These are phyloP conservation scores for Penicillium fimorum DNA, from an alignment of 495 filamentous ascomycete genomes.

Conservation along the genomic window DNA sequence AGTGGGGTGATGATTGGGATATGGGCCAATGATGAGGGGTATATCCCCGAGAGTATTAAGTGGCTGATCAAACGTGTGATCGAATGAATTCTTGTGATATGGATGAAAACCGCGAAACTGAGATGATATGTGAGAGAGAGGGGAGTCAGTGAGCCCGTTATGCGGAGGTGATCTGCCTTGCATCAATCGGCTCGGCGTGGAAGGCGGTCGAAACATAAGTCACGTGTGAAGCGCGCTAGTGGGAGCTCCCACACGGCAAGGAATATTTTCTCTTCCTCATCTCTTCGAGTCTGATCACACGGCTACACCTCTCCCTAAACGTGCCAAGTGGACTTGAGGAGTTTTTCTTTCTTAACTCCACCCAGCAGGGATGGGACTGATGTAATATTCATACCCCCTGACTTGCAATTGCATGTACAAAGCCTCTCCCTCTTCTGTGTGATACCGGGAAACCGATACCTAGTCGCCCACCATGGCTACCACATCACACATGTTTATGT, in stretches of 20 bases:
- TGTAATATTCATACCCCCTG: slow-evolving; percentile 30
- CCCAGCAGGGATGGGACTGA: slow-evolving; percentile 44
- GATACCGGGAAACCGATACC: slow-evolving; percentile 20
- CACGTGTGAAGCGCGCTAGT: slow-evolving; percentile 2
- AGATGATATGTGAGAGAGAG: slow-evolving; percentile 7
- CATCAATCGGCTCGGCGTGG: slow-evolving; percentile 1
- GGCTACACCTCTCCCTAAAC: slow-evolving; percentile 1
- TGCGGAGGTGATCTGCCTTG: slow-evolving; percentile 8
- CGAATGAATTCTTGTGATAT: no score
- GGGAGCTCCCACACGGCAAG: slow-evolving; percentile 9
- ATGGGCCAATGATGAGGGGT: background rate
- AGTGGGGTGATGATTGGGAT: slow-evolving; percentile 21
- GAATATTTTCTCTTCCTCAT: slow-evolving; percentile 23
- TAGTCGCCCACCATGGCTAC: slow-evolving; percentile 76
- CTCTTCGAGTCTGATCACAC: slow-evolving; percentile 5
- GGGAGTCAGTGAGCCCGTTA: background rate
- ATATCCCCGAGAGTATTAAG: background rate
- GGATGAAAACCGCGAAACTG: background rate
- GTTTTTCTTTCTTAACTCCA: slow-evolving; percentile 16
- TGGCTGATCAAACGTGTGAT: background rate
- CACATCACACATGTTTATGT: slow-evolving; percentile 96
- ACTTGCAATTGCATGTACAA: slow-evolving; percentile 36
- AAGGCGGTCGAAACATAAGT: slow-evolving; percentile 11
- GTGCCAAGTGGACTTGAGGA: slow-evolving; percentile 15
- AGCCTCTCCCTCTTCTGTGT: slow-evolving; percentile 16